Evolutionary conservation across 1,284 basidiomycete genomes (phyloP).

Genomic region (Ganoderma boninense): DNA sequence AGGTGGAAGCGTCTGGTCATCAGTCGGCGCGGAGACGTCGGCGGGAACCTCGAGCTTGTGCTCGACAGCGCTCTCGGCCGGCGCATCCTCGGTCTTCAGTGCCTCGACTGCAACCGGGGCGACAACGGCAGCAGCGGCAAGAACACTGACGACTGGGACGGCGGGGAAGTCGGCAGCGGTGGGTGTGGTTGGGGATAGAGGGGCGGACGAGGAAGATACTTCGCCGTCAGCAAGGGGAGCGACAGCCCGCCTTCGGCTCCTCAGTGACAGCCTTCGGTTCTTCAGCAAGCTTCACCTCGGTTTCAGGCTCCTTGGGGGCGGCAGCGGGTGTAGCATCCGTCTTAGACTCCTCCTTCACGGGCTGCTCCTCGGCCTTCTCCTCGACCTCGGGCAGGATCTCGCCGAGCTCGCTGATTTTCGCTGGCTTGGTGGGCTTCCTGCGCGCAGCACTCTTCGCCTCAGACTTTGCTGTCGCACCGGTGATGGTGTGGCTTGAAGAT

Average conservation of each 20-base stretch:
- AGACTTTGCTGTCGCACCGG: constrained; percentile 21
- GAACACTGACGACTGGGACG: constrained; percentile 38
- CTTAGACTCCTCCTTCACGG: constrained; percentile 35
- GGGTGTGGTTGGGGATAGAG: constrained; percentile 27
- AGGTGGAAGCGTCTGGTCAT: constrained; percentile 35
- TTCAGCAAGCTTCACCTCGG: constrained; percentile 28
- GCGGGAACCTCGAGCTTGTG: not conserved
- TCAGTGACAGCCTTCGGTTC: constrained; percentile 20
- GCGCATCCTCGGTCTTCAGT: constrained; percentile 34
- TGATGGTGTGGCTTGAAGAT: constrained; percentile 29
- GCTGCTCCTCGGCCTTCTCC: constrained; percentile 34
- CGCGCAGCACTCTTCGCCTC: constrained; percentile 37
- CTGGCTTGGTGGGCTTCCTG: constrained; percentile 43
- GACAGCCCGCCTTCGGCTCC: constrained; percentile 21
- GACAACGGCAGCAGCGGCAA: constrained; percentile 21
- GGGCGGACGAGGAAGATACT: constrained; percentile 19
- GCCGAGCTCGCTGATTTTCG: constrained; percentile 68
- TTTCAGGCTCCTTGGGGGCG: constrained; percentile 10
- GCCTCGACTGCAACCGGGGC: constrained; percentile 31
- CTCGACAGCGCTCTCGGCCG: constrained; percentile 25
- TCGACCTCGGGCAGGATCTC: constrained; percentile 66
- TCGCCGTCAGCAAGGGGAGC: constrained; percentile 29
- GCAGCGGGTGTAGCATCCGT: constrained; percentile 4
- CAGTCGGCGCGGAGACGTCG: not conserved
- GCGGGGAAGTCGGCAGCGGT: constrained; percentile 37